These are phyloP conservation scores for Breviolum minutum DNA, from an alignment of 73 alveolate species.

Conservation along the genomic window DNA sequence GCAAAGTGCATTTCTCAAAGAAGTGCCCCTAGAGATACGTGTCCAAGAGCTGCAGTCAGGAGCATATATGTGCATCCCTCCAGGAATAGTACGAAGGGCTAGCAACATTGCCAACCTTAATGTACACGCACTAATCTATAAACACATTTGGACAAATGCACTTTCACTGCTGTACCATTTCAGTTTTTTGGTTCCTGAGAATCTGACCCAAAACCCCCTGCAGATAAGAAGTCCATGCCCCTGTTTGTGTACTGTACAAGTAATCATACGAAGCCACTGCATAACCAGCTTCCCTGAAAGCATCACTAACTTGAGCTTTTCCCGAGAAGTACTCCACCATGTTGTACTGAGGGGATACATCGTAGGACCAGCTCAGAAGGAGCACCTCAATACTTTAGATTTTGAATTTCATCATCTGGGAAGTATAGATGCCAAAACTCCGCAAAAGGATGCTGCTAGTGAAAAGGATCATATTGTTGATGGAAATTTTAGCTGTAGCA, in stretches of 20 bases:
- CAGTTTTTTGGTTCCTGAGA: no score
- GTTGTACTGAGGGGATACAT: not conserved
- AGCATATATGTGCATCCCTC: not conserved
- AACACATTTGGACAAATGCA: no score
- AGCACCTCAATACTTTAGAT: not conserved
- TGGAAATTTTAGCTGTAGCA: no score
- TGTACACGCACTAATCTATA: not conserved
- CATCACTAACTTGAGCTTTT: constrained; percentile 14
- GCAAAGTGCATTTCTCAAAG: not conserved
- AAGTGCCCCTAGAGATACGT: constrained; percentile 12
- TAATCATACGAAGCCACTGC: constrained; percentile 13
- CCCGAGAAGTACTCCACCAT: constrained; percentile 31
- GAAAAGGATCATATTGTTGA: no score
- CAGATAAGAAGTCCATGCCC: constrained; percentile 6
- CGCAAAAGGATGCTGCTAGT: no score
- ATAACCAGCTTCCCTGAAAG: not conserved
- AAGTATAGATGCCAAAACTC: no score
- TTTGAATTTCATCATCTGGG: no score
- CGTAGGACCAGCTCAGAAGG: not conserved
- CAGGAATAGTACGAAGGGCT: not conserved
- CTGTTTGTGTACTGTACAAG: not conserved
- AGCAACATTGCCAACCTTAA: constrained; percentile 6
- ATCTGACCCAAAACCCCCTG: constrained; percentile 15
- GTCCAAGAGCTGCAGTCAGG: constrained; percentile 54
- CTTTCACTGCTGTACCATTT: no score